Percentiles rank a stretch among this genome's conserved stretches.
These are phyloP conservation scores for Phytophthora nicotianae DNA, from an alignment of 352 stramenopile species.

Conservation along the genomic window DNA sequence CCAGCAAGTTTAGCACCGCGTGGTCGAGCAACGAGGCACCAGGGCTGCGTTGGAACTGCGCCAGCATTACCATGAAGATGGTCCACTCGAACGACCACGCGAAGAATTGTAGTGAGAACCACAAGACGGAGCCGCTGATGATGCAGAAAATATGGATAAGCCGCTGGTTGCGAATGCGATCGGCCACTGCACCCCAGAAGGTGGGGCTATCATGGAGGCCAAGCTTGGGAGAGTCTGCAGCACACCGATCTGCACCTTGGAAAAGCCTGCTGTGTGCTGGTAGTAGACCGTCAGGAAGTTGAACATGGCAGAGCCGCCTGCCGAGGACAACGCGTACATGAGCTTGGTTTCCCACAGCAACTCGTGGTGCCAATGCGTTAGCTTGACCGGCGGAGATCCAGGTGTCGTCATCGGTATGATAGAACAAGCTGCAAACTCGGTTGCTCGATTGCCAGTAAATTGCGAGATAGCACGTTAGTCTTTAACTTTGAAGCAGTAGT, in stretches of 20 bases:
- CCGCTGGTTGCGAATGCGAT: constrained; percentile 37
- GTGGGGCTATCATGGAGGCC: constrained; percentile 57
- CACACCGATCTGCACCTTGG: constrained; percentile 76
- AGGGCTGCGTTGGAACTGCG: constrained; percentile 46
- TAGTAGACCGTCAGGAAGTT: constrained; percentile 79
- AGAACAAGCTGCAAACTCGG: background rate
- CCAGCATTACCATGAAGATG: constrained; percentile 19
- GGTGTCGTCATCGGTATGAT: constrained; percentile 6
- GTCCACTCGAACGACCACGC: background rate
- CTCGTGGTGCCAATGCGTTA: constrained; percentile 12
- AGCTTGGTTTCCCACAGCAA: constrained; percentile 60
- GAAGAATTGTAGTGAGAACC: constrained; percentile 26
- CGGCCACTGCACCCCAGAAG: constrained; percentile 71
- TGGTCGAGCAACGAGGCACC: constrained; percentile 64
- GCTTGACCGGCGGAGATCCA: constrained; percentile 9
- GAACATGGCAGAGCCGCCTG: constrained; percentile 49
- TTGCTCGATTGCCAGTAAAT: background rate
- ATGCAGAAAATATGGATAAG: constrained; percentile 62
- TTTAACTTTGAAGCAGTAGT: too few relatives aligned
- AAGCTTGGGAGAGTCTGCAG: constrained; percentile 64
- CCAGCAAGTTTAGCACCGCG: constrained; percentile 63
- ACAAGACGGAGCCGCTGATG: constrained; percentile 47
- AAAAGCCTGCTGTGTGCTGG: constrained; percentile 58
- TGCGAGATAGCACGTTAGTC: constrained; percentile 1
- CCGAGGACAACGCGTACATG: constrained; percentile 67